Evolutionary conservation across 1,284 basidiomycete species (phyloP).

Genomic region (Cryptococcus jaspeensis): DNA sequence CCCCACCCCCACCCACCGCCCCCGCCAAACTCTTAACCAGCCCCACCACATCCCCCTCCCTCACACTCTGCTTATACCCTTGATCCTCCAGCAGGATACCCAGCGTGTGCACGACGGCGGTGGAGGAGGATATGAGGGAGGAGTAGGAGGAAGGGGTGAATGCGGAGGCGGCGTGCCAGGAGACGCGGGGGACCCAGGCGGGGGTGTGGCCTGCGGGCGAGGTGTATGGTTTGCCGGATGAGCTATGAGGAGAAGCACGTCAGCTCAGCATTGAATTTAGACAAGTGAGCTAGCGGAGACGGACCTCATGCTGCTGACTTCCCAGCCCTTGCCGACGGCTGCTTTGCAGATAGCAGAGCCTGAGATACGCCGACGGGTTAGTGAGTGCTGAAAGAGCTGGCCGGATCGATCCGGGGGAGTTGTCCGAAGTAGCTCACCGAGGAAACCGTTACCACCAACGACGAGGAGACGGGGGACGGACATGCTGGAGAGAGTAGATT

Average conservation of each 20-base stretch:
- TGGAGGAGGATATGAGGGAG: conserved; percentile 61
- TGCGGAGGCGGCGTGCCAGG: conserved; percentile 77
- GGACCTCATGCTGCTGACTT: conserved; percentile 88
- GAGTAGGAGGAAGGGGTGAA: conserved; percentile 72
- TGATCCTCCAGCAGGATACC: conserved; percentile 83
- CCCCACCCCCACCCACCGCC: conserved; percentile 35
- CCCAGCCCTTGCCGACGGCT: conserved; percentile 76
- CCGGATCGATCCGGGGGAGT: no score
- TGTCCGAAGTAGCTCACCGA: conserved; percentile 59
- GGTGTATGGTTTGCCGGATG: conserved; percentile 78
- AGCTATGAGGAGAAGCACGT: conserved; percentile 54
- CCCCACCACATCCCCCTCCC: conserved; percentile 55
- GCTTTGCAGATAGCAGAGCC: conserved; percentile 89
- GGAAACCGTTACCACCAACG: conserved; percentile 91
- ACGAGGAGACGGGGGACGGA: conserved; percentile 62
- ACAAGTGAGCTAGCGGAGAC: neutral
- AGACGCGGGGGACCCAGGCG: conserved; percentile 73
- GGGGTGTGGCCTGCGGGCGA: conserved; percentile 87
- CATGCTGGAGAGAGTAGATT: conserved; percentile 4
- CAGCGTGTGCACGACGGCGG: conserved; percentile 90
- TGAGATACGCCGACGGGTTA: conserved; percentile 43
- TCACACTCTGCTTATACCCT: conserved; percentile 68
- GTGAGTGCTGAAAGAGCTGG: neutral
- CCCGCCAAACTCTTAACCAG: conserved; percentile 55
- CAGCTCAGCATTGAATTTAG: neutral